Conservation (phyloP, 2,329 filamentous ascomycete genomes). For the Harringtonia lauricola region DNA sequence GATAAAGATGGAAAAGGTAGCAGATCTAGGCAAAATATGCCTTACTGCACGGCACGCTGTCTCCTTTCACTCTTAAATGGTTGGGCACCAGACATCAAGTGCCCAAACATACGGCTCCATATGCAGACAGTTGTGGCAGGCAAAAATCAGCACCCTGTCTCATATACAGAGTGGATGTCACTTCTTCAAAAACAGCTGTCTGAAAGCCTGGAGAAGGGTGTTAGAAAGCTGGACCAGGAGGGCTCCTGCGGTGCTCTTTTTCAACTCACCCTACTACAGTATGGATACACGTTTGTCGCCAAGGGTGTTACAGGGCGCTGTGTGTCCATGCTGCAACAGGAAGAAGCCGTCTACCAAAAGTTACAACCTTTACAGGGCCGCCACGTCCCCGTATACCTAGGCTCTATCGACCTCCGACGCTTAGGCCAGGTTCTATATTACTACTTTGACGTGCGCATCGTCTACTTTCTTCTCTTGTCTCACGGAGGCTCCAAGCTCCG, state of each 20-base stretch:
- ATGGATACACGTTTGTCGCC: conserved; percentile 31
- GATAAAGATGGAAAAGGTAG: background rate
- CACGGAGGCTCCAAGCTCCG: background rate
- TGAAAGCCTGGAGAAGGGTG: conserved; percentile 19
- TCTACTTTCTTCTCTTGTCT: conserved; percentile 7
- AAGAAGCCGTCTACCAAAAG: conserved; percentile 6
- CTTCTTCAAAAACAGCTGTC: conserved; percentile 4
- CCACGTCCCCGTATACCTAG: conserved; percentile 9
- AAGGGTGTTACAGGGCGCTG: conserved; percentile 20
- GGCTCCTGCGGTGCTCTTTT: conserved; percentile 29
- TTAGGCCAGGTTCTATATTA: conserved; percentile 6
- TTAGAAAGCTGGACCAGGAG: conserved; percentile 15
- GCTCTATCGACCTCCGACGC: conserved; percentile 4
- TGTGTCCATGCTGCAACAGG: conserved; percentile 4
- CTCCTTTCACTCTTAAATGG: conserved; percentile 4
- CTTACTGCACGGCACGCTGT: conserved; percentile 5
- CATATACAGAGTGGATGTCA: background rate
- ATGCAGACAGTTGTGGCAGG: background rate
- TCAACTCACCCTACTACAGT: conserved; percentile 24
- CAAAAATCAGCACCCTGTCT: conserved; percentile 2
- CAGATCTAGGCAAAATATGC: background rate
- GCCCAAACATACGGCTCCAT: conserved; percentile 5
- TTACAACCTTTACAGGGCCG: conserved; percentile 4
- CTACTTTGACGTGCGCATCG: conserved; percentile 6
- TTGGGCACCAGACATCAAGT: background rate